phyloP scores from a whole-genome alignment of 2,329 filamentous ascomycete species.

The Cladosporium sphaerospermum region DNA sequence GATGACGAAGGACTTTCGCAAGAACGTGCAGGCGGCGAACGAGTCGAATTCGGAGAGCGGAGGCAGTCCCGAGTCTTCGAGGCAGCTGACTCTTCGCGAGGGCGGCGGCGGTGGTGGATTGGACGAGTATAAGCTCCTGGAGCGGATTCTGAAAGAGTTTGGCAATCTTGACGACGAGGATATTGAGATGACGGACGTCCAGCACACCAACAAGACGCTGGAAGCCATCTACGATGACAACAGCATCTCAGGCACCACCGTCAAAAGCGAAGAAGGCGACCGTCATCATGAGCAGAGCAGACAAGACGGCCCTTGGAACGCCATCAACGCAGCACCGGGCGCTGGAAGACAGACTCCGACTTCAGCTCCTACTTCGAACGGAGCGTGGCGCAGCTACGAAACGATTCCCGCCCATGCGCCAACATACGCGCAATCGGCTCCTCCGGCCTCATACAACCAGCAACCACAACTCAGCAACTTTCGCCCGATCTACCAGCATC shows the following conservation, averaged over 20 bases:
- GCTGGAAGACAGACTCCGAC: conserved; percentile 20
- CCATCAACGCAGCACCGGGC: conserved; percentile 31
- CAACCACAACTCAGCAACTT: conserved; percentile 23
- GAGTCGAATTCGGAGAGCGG: conserved; percentile 26
- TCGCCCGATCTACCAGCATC: conserved; percentile 19
- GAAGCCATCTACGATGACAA: conserved; percentile 25
- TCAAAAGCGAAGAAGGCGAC: conserved; percentile 30
- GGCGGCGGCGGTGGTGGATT: conserved; percentile 46
- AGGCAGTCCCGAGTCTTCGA: conserved; percentile 27
- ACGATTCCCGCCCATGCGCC: conserved; percentile 18
- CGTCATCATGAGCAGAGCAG: conserved; percentile 14
- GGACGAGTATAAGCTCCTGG: conserved; percentile 48
- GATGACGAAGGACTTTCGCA: conserved; percentile 46
- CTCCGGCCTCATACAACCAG: background rate
- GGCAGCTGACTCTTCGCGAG: conserved; percentile 37
- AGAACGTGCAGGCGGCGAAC: conserved; percentile 26
- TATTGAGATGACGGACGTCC: conserved; percentile 28
- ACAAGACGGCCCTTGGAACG: conserved; percentile 34
- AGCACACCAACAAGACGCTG: conserved; percentile 15
- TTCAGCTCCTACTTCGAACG: conserved; percentile 19
- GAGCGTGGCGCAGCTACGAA: conserved; percentile 25
- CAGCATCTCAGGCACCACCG: conserved; percentile 23
- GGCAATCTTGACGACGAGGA: conserved; percentile 32
- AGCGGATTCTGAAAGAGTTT: conserved; percentile 32
- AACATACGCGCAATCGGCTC: conserved; percentile 14